Evolutionary conservation across 1,139 yeast genomes (phyloP).

Genomic region (Sugiyamaella castrensis): DNA sequence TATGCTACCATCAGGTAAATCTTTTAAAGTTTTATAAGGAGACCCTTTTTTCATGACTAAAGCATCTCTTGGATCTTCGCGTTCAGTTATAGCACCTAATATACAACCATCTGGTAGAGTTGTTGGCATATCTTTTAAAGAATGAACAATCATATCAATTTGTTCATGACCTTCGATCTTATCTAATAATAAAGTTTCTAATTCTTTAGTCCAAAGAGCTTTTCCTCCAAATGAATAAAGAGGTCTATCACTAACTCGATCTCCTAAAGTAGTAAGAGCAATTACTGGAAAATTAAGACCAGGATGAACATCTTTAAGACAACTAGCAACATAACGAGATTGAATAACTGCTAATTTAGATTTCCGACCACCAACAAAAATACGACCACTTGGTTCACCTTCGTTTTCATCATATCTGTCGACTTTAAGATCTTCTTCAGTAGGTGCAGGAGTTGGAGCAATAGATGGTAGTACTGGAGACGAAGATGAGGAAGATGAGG

Average conservation of each 20-base stretch:
- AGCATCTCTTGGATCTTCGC: conserved; percentile 94
- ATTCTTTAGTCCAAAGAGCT: conserved; percentile 92
- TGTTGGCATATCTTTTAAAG: conserved; percentile 90
- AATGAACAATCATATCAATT: conserved; percentile 88
- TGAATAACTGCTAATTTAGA: conserved; percentile 85
- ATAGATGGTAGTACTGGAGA: neutral
- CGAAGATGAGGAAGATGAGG: too few relatives aligned
- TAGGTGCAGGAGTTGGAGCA: conserved; percentile 11
- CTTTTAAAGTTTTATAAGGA: conserved; percentile 58
- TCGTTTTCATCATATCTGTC: conserved; percentile 22
- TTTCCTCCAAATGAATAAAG: conserved; percentile 94
- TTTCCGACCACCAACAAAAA: conserved; percentile 78
- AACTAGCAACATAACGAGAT: conserved; percentile 66
- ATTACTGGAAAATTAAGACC: conserved; percentile 64
- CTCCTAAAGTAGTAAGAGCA: conserved; percentile 86
- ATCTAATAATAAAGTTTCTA: conserved; percentile 71
- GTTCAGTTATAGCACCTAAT: conserved; percentile 77
- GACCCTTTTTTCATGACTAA: conserved; percentile 73
- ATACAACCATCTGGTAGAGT: conserved; percentile 84
- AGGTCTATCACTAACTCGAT: conserved; percentile 79
- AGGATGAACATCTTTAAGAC: conserved; percentile 60
- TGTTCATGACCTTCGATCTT: conserved; percentile 56
- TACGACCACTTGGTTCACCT: conserved; percentile 21
- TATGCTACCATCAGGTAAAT: conserved; percentile 78
- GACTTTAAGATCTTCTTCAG: conserved; percentile 12